phyloP scores from a whole-genome alignment of 768 basidiomycete genomes.

The Steccherinum ochraceum region DNA sequence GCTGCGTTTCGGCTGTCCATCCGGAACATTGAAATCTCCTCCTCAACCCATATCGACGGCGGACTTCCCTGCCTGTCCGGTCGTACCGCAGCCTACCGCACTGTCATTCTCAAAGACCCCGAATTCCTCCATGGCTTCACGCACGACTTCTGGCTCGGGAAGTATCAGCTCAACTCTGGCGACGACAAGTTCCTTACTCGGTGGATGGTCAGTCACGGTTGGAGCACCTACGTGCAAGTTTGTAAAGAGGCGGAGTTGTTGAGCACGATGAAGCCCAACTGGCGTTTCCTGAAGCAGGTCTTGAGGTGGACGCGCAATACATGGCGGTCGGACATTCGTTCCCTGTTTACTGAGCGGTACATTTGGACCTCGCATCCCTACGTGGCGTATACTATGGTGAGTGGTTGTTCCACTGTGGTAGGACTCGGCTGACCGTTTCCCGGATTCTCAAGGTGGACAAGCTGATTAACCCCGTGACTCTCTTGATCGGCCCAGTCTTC shows the following conservation, averaged over 20 bases:
- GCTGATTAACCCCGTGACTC: slow-evolving; percentile 79
- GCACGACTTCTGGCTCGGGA: slow-evolving; percentile 89
- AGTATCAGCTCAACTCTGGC: slow-evolving; percentile 91
- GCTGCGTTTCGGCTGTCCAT: slow-evolving; percentile 91
- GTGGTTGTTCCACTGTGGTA: slow-evolving; percentile 13
- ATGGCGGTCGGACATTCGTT: slow-evolving; percentile 85
- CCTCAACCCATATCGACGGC: slow-evolving; percentile 89
- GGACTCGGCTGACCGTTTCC: background rate
- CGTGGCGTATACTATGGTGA: slow-evolving; percentile 81
- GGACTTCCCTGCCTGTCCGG: slow-evolving; percentile 90
- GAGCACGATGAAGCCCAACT: slow-evolving; percentile 95
- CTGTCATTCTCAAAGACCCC: slow-evolving; percentile 91
- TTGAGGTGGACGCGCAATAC: slow-evolving; percentile 92
- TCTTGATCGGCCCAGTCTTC: slow-evolving; percentile 77
- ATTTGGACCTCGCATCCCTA: slow-evolving; percentile 87
- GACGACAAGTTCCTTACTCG: slow-evolving; percentile 93
- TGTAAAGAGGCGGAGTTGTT: slow-evolving; percentile 82
- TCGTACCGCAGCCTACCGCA: slow-evolving; percentile 89
- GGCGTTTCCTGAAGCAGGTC: slow-evolving; percentile 93
- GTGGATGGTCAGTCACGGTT: slow-evolving; percentile 95
- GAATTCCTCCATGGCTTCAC: slow-evolving; percentile 92
- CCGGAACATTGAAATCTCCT: slow-evolving; percentile 88
- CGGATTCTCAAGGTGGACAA: slow-evolving; percentile 59
- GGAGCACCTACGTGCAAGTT: slow-evolving; percentile 90
- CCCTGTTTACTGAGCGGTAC: slow-evolving; percentile 81